Evolutionary conservation across 2,329 filamentous ascomycete genomes (phyloP).

Genomic region (Venturia effusa): DNA sequence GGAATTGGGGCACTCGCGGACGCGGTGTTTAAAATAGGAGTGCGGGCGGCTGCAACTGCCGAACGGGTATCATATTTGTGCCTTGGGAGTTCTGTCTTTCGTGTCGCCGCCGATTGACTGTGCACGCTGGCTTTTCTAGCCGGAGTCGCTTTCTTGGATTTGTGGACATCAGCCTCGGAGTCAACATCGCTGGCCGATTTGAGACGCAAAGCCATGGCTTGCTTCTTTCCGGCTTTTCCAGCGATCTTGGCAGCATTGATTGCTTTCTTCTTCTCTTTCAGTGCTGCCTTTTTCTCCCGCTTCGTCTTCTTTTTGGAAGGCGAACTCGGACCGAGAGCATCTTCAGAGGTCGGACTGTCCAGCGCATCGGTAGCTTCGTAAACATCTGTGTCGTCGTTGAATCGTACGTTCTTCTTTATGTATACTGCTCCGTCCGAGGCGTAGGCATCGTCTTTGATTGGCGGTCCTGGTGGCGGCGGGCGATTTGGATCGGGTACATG

Average conservation of each 20-base stretch:
- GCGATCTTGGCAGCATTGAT: constrained; percentile 14
- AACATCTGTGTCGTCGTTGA: constrained; percentile 16
- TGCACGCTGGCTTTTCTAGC: constrained; percentile 27
- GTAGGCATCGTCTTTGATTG: constrained; percentile 23
- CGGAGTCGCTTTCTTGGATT: constrained; percentile 18
- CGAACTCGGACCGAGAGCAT: background rate
- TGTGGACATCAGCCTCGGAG: constrained; percentile 21
- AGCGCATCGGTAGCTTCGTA: constrained; percentile 8
- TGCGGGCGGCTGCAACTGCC: background rate
- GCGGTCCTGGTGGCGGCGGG: background rate
- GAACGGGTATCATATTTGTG: background rate
- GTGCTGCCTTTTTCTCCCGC: constrained; percentile 13
- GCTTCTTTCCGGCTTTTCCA: constrained; percentile 1
- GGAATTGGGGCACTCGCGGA: background rate
- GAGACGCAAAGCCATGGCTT: constrained; percentile 4
- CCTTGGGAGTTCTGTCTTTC: background rate
- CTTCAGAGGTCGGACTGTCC: constrained; percentile 10
- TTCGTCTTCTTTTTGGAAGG: constrained; percentile 14
- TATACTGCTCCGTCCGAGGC: constrained; percentile 33
- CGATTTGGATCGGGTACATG: background rate
- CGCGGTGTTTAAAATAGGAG: background rate
- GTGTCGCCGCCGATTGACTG: constrained; percentile 5
- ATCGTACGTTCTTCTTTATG: constrained; percentile 18
- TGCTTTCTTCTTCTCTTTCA: constrained; percentile 21
- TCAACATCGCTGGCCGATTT: constrained; percentile 22